Evolutionary conservation across 2,329 filamentous ascomycete species (phyloP).

Genomic region (Ceratocystis ficicola): DNA sequence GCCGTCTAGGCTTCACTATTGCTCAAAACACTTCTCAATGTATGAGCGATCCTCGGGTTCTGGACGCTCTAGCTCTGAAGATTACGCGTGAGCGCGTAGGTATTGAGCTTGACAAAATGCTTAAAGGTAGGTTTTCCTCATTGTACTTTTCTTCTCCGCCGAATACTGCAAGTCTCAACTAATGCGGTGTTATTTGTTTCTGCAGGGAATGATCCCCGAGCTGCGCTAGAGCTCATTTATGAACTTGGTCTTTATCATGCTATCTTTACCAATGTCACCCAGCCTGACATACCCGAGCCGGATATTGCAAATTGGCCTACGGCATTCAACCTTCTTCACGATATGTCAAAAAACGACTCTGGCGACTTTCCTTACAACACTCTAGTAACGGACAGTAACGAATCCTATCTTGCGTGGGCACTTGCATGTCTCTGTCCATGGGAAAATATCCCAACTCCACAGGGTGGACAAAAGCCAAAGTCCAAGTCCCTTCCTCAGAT

Average conservation of each 20-base stretch:
- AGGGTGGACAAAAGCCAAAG: slow-evolving; percentile 37
- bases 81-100: slow-evolving; percentile 87
- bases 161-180: neutral
- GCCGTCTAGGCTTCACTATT: slow-evolving; percentile 67
- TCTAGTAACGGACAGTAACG: slow-evolving; percentile 52
- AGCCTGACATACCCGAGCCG: slow-evolving; percentile 41
- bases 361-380: slow-evolving; percentile 39
- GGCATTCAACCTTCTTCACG: slow-evolving; percentile 52
- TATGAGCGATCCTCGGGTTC: slow-evolving; percentile 71
- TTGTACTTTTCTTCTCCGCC: too few species aligned
- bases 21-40: slow-evolving; percentile 53
- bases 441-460: slow-evolving; percentile 38
- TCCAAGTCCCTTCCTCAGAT: slow-evolving; percentile 39
- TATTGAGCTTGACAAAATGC: slow-evolving; percentile 81
- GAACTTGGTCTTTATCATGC: slow-evolving; percentile 55
- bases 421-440: slow-evolving; percentile 66
- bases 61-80: slow-evolving; percentile 67
- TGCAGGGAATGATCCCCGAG: slow-evolving; percentile 45
- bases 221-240: slow-evolving; percentile 54
- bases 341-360: slow-evolving; percentile 35
- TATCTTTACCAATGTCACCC: slow-evolving; percentile 58
- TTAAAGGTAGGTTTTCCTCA: slow-evolving; percentile 45
- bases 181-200: neutral
- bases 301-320: slow-evolving; percentile 48
- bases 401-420: slow-evolving; percentile 63